Evolutionary conservation across 2,329 filamentous ascomycete species (phyloP), one percentile per base, ranked within the genome.

Genomic region (Epichloe coenophiala): DNA sequence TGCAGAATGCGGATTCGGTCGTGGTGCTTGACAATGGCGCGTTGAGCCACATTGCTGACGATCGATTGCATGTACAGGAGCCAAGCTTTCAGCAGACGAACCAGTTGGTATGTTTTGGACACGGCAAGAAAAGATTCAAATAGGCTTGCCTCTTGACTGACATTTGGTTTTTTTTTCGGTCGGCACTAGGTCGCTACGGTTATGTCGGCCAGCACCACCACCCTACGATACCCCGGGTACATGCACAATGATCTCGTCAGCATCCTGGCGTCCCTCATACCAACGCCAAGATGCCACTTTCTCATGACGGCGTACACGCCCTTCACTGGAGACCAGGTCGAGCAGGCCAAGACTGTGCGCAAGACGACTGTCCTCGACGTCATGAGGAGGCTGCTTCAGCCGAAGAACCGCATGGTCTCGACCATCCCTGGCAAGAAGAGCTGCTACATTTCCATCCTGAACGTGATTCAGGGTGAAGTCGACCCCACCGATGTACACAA

Each of bases 171-270:
- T 47, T 8, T 31, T 3, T 21, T 21, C 27, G 1, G 27, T 47
- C 23, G 43, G 43, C 17, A 31, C 8, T 45, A 85, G 80, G 78
- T 93, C 4, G 93, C 89, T 7, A 98, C 94, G 1, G 94, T 98
- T 66, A 98, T 98, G 93, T 96, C 90, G 37, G 93, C 93, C 39
- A 94, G 88, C 63, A 98, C 93, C 4, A 97, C 91, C 9, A 96
- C 94, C 2, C 80, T 98, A 47, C 81, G 93, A 63, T 98, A 98
- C 66, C 93, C 93, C 1, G 93, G 93, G 39, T 98, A 98, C 71
- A 98, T 98, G 93, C 93, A 98, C 74, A 98, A 98, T 68, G 93
- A 98, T 64, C 83, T 98, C 15, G 90, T 95, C 63, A 93, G 91
- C 68, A 97, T 98, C 60, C 78, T 98, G 52, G 93, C 94, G 23